Base-by-base conservation (phyloP, 83 land plant species). In the Diphasiastrum complanatum region DNA sequence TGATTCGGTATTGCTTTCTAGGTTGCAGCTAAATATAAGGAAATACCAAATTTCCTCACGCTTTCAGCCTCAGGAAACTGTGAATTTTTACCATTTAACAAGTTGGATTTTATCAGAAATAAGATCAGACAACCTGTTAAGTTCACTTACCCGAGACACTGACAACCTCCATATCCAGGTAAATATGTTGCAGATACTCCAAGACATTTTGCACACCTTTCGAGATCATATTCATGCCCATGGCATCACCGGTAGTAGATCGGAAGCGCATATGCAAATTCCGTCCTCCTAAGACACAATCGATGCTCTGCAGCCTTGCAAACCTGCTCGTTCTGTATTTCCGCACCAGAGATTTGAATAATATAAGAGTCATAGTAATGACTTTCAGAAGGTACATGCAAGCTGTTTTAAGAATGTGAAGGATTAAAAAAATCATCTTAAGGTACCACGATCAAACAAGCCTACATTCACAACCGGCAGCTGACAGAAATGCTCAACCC, bases 151-250 rank as follows among this genome's bases (percentile, higher is more conserved):
- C 96, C 23, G 93, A 86, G 48, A 89, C 79, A 46, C 95, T 81
- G 63, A 89, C 79, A 2, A 78, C 75, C 25, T 86, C 87, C 92
- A 89, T 89, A 63, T 89, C 92, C 1, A 83, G 80, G 51, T 77
- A 86, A 16, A 73, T 79, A 45, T 33, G 45, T 32, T 79, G 79
- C 22, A 89, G 83, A 69, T 69, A 81, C 28, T 86, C 80, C 61
- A 89, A 62, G 20, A 86, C 93, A 46, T 86, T 86, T 56, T 89
- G 92, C 16, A 86, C 88, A 16, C 92, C 96, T 63, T 89, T 89
- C 5, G 96, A 86, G 0, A 89, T 82, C 93, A 89, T 89, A 72
- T 89, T 89, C 96, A 89, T 89, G 18, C 96, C 96, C 96, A 89
- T 89, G 22, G 92, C 96, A 66, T 89, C 96, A 12, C 89, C 96